These are phyloP conservation scores for Yamadazyma paraphyllophila DNA, from an alignment of 805 yeast genomes.

Conservation along the genomic window DNA sequence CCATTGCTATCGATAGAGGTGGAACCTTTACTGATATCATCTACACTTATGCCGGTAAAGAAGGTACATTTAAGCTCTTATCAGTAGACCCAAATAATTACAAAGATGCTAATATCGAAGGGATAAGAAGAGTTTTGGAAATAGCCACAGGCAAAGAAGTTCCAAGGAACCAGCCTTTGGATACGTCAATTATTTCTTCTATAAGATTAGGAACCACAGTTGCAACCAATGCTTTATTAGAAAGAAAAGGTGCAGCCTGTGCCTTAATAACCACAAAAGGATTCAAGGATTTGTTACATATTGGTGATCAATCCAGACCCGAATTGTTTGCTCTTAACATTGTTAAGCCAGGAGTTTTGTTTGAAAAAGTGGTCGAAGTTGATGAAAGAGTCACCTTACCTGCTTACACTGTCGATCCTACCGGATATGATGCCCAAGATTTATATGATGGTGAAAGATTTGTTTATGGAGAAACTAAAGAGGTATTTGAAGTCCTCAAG, in stretches of 20 bases:
- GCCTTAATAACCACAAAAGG: slow-evolving; percentile 23
- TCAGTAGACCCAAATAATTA: slow-evolving; percentile 87
- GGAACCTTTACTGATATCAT: slow-evolving; percentile 26
- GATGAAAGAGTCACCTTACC: slow-evolving; percentile 23
- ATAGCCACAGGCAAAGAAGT: slow-evolving; percentile 49
- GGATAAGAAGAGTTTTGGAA: slow-evolving; percentile 75
- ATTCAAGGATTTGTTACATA: slow-evolving; percentile 20
- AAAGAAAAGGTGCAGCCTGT: slow-evolving; percentile 20
- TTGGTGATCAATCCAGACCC: slow-evolving; percentile 23
- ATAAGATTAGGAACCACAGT: slow-evolving; percentile 32
- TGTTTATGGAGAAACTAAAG: slow-evolving; percentile 64
- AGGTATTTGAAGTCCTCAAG: slow-evolving; percentile 59
- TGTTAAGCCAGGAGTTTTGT: slow-evolving; percentile 18
- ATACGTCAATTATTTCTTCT: slow-evolving; percentile 17
- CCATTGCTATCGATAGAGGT: slow-evolving; percentile 25
- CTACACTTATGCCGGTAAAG: slow-evolving; percentile 48
- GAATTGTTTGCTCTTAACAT: slow-evolving; percentile 20
- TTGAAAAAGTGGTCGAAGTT: slow-evolving; percentile 17
- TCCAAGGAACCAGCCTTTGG: slow-evolving; percentile 18
- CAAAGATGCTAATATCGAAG: slow-evolving; percentile 86
- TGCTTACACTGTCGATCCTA: slow-evolving; percentile 18
- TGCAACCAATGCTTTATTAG: slow-evolving; percentile 23
- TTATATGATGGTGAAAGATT: slow-evolving; percentile 28
- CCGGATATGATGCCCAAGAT: slow-evolving; percentile 18
- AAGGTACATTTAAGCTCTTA: slow-evolving; percentile 63